These are phyloP conservation scores for Echites panduratus DNA, from an alignment of 257 asterid genomes.

Conservation along the genomic window DNA sequence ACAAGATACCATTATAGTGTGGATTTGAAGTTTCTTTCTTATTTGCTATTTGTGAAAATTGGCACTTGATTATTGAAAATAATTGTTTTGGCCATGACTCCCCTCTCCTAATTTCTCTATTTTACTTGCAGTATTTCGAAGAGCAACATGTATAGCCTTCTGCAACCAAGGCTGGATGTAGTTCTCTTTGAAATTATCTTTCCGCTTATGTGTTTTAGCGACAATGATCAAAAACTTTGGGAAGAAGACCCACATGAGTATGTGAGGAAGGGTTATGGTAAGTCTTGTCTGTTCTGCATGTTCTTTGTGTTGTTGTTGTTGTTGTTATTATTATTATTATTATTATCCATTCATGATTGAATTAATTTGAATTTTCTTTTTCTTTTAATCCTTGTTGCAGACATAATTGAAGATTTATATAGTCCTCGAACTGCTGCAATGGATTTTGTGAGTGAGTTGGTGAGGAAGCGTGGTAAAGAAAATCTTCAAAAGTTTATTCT, in stretches of 20 bases:
- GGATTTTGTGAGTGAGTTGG: slow-evolving; percentile 99
- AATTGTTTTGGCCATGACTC: not conserved
- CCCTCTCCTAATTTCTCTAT: not conserved
- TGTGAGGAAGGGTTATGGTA: slow-evolving; percentile 99
- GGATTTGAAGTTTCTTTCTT: not conserved
- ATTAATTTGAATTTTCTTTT: slow-evolving; percentile 9
- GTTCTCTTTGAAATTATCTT: slow-evolving; percentile 89
- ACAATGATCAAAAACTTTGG: slow-evolving; percentile 93
- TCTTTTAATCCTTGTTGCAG: slow-evolving; percentile 32
- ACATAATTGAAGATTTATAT: slow-evolving; percentile 92
- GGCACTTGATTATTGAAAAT: not conserved
- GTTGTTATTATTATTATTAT: not conserved
- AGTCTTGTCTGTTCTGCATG: slow-evolving; percentile 20
- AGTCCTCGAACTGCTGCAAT: slow-evolving; percentile 99
- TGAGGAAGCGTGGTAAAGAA: slow-evolving; percentile 92
- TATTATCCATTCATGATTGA: slow-evolving; percentile 9
- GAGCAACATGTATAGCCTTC: slow-evolving; percentile 73
- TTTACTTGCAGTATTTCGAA: slow-evolving; percentile 70
- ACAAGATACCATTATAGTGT: too few species aligned
- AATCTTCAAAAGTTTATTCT: slow-evolving; percentile 85
- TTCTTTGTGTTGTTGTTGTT: not conserved
- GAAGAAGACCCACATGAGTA: slow-evolving; percentile 98
- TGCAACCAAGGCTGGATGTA: slow-evolving; percentile 78
- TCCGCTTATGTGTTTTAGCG: slow-evolving; percentile 96
- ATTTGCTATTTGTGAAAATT: not conserved